These are phyloP conservation scores for Vigna unguiculata DNA, from an alignment of 306 rosid species.

Conservation along the genomic window DNA sequence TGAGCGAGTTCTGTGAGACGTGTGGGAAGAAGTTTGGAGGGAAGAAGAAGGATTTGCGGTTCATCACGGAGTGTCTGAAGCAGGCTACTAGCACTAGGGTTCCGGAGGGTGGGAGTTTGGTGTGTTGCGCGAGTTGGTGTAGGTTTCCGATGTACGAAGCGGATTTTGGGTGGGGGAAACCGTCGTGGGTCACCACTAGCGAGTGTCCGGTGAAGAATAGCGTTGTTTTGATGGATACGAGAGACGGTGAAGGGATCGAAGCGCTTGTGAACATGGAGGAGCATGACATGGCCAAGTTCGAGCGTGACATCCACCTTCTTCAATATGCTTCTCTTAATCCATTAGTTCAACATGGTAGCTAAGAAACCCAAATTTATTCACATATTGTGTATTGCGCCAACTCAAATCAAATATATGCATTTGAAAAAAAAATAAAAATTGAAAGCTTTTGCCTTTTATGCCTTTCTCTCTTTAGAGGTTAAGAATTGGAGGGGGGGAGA, in stretches of 20 bases:
- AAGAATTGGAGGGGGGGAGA: no score
- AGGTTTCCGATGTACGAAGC: conserved; percentile 44
- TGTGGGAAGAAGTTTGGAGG: conserved; percentile 27
- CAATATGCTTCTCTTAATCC: conserved; percentile 40
- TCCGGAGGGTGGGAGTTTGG: background rate
- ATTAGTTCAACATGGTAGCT: no score
- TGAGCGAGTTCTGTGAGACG: conserved; percentile 16
- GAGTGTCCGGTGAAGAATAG: conserved; percentile 18
- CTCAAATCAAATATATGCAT: no score
- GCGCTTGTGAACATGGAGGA: conserved; percentile 53
- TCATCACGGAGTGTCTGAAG: conserved; percentile 23
- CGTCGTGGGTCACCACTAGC: conserved; percentile 49
- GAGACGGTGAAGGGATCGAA: conserved; percentile 59
- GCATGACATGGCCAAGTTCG: conserved; percentile 48
- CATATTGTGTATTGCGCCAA: no score
- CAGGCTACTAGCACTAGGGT: background rate
- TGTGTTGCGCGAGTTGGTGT: conserved; percentile 50
- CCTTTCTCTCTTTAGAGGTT: no score
- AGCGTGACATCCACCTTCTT: conserved; percentile 38
- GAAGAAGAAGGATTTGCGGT: background rate
- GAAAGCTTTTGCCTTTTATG: no score
- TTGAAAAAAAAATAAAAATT: no score
- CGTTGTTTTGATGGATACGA: conserved; percentile 51
- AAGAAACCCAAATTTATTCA: no score
- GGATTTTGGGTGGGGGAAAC: conserved; percentile 68